These are phyloP conservation scores for Candida verbasci DNA, from an alignment of 805 yeast genomes.

Conservation along the genomic window DNA sequence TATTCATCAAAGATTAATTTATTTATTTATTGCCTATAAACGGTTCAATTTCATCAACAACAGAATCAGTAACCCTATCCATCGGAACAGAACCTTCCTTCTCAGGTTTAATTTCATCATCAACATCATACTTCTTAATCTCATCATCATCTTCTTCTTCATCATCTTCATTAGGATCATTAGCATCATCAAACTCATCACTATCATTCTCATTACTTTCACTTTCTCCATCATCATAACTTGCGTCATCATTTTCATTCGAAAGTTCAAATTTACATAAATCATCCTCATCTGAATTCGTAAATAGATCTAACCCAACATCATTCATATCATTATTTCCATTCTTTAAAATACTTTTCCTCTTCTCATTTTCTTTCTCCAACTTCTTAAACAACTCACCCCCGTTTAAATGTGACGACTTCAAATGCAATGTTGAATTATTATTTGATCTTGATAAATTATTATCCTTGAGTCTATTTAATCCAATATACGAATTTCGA, in stretches of 20 bases:
- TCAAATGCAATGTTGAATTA: slow-evolving; percentile 12
- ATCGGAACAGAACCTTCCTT: slow-evolving; percentile 3
- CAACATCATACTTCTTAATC: not conserved
- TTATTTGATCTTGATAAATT: slow-evolving; percentile 16
- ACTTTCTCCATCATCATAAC: slow-evolving; percentile 5
- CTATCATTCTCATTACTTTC: slow-evolving; percentile 1
- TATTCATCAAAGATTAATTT: too few species aligned
- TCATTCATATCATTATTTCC: slow-evolving; percentile 2
- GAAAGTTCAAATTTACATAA: slow-evolving; percentile 9
- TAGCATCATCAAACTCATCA: not conserved
- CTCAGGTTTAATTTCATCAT: not conserved
- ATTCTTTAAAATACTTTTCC: slow-evolving; percentile 1
- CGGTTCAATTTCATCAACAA: slow-evolving; percentile 4
- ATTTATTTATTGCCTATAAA: slow-evolving; percentile 2
- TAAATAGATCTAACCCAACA: slow-evolving; percentile 6
- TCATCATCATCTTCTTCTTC: not conserved
- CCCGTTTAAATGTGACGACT: not conserved
- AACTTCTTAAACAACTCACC: slow-evolving; percentile 1
- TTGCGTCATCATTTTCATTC: slow-evolving; percentile 6
- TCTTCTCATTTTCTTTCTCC: slow-evolving; percentile 2
- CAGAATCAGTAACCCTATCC: not conserved
- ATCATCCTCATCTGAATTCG: slow-evolving; percentile 11
- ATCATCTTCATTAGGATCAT: not conserved
- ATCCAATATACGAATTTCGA: slow-evolving; percentile 35
- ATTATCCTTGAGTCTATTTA: slow-evolving; percentile 33